Conservation (phyloP, 148 eudicot genomes). For the Agrostemma githago region DNA sequence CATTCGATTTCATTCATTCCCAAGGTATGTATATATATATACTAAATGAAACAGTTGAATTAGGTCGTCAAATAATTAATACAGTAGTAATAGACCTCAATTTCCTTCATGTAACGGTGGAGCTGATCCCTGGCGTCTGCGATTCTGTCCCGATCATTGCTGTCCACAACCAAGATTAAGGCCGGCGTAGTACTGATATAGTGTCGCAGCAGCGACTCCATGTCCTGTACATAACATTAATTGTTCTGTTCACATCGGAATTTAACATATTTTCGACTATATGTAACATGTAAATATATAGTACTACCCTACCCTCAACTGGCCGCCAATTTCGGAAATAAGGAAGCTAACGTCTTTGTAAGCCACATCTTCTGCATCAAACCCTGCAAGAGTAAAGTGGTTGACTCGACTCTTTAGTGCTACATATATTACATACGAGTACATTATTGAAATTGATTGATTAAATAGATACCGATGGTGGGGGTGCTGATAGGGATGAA, state of each 20-base stretch:
- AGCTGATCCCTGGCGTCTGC: slow-evolving; percentile 10
- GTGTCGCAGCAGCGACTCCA: slow-evolving; percentile 44
- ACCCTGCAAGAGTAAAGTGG: slow-evolving; percentile 27
- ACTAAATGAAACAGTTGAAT: background rate
- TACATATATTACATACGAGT: background rate
- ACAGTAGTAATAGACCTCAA: slow-evolving; percentile 7
- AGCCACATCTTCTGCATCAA: slow-evolving; percentile 62
- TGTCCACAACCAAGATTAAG: slow-evolving; percentile 18
- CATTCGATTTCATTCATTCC: too few species aligned
- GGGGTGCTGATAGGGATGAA: slow-evolving; percentile 35
- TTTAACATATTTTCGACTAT: too few species aligned
- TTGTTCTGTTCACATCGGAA: background rate
- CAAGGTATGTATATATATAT: too few species aligned
- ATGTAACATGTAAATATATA: background rate
- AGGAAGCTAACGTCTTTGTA: slow-evolving; percentile 66
- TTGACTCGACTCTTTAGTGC: background rate
- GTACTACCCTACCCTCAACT: slow-evolving; percentile 64
- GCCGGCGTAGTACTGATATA: background rate
- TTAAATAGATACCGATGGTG: slow-evolving; percentile 32
- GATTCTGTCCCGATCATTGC: slow-evolving; percentile 14
- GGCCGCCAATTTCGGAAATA: slow-evolving; percentile 78
- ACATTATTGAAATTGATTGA: background rate
- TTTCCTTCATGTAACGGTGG: slow-evolving; percentile 6
- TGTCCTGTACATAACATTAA: slow-evolving; percentile 23
- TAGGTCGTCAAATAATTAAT: background rate